These are phyloP conservation scores for Ustilago loliicola DNA, from an alignment of 1,284 basidiomycete species.

Conservation along the genomic window DNA sequence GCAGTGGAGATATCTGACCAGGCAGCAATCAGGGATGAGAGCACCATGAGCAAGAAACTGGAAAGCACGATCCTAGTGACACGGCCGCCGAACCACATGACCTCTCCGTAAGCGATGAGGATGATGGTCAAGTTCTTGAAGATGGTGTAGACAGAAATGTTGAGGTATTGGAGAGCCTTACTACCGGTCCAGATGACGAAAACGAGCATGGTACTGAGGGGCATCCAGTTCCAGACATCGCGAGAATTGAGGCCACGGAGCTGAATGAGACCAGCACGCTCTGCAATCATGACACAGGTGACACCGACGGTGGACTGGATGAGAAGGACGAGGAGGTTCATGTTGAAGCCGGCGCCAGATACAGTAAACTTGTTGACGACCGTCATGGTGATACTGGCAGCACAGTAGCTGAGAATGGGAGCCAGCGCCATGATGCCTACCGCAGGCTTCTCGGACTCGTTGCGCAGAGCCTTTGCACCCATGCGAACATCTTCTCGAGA, in stretches of 20 bases:
- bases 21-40: conserved; percentile 96
- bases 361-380: conserved; percentile 99
- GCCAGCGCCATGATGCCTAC: conserved; percentile 73
- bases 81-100: conserved; percentile 93
- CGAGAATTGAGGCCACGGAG: conserved; percentile 86
- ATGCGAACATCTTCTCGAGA: conserved; percentile 48
- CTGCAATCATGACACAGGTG: conserved; percentile 80
- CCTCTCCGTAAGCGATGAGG: conserved; percentile 97
- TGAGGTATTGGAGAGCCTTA: conserved; percentile 80
- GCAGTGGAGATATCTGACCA: conserved; percentile 84
- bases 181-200: conserved; percentile 97
- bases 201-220: conserved; percentile 91
- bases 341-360: conserved; percentile 91
- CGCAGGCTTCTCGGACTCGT: conserved; percentile 37
- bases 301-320: conserved; percentile 87
- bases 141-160: conserved; percentile 77
- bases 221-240: conserved; percentile 93
- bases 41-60: conserved; percentile 93
- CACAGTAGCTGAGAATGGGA: conserved; percentile 89
- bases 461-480: conserved; percentile 45
- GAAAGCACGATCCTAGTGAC: conserved; percentile 89
- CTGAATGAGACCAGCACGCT: conserved; percentile 84
- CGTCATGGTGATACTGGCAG: conserved; percentile 97
- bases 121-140: conserved; percentile 99
- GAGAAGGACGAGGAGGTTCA: conserved; percentile 94